Evolutionary conservation across 208 protist genomes (phyloP), one percentile per base, ranked within the genome.

Genomic region (Crithidia thermophila): DNA sequence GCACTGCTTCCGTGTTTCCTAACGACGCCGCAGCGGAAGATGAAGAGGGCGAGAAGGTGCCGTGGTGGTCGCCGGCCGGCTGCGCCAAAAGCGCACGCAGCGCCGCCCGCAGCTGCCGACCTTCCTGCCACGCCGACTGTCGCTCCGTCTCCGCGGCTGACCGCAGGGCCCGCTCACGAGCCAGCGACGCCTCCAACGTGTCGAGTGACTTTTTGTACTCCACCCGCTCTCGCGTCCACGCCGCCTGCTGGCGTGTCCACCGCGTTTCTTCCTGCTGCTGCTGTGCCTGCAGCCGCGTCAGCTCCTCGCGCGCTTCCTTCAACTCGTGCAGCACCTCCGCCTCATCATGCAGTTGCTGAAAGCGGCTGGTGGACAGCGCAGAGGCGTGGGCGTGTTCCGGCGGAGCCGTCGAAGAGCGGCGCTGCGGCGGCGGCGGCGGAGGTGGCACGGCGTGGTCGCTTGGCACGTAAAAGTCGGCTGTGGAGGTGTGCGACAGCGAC

Each of bases 111-210:
- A 79, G 58, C 23, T 70, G 63, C n/a, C 57, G 42, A 27, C 47
- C 51, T 31, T 81, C 64, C 1, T 21, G 46, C 13, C 42, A 46
- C 16, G 52, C 27, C 0, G 14, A 13, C 13, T 60, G 57, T 39
- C 59, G 34, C 49, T 65, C 58, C 25, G 57, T 16, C 64, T 80
- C 75, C 13, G 66, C 61, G 27, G 63, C 28, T 11, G 45, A 46
- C 37, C 75, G 75, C 58, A 67, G 56, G 21, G 39, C 45, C 8
- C 28, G 67, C 52, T 81, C 75, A 3, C 75, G 66, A 20, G 60
- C 50, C 42, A 81, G 57, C 0, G 71, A 59, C 3, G 67, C 67
- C 61, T 65, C 31, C 30, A 76, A 18, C 2, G 52, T 37, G 21
- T 72, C 37, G 21, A 70, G 46, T 8, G 70, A 57, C 37, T 63